Percentiles rank a stretch among this genome's conserved stretches.
Conservation (phyloP, 176 grass and related monocot genomes). For the Carex littledalei region DNA sequence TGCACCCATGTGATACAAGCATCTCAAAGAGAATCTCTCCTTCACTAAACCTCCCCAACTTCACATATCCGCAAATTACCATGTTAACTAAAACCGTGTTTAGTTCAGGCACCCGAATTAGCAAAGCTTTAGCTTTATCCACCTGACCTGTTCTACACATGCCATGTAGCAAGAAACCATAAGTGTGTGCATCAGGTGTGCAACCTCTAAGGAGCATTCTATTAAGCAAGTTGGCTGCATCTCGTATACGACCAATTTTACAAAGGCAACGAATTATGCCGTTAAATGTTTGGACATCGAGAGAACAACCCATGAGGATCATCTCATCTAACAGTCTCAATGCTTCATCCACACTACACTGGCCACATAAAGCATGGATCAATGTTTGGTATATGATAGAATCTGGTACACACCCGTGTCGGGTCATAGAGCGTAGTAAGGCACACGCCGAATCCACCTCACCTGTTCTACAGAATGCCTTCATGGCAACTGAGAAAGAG, state of each 20-base stretch:
- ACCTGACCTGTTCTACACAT: conserved; percentile 45
- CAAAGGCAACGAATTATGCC: conserved; percentile 57
- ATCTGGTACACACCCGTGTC: conserved; percentile 71
- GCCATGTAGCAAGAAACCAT: conserved; percentile 60
- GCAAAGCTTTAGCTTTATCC: conserved; percentile 50
- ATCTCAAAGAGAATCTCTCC: conserved; percentile 50
- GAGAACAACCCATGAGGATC: conserved; percentile 67
- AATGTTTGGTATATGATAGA: conserved; percentile 69
- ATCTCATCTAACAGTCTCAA: conserved; percentile 76
- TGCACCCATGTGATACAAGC: conserved; percentile 48
- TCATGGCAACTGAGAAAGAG: conserved; percentile 54
- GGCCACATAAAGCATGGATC: conserved; percentile 48
- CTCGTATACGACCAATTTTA: conserved; percentile 29
- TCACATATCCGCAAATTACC: conserved; percentile 62
- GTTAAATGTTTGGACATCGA: conserved; percentile 64
- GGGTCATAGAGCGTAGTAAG: conserved; percentile 61
- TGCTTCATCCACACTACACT: conserved; percentile 46
- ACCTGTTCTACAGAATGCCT: conserved; percentile 50
- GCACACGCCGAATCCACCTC: conserved; percentile 48
- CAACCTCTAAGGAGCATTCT: conserved; percentile 65
- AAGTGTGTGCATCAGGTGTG: conserved; percentile 43
- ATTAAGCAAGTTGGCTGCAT: conserved; percentile 64
- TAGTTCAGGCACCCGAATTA: conserved; percentile 44
- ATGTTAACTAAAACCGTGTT: conserved; percentile 77
- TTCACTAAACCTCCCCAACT: conserved; percentile 44